These are phyloP conservation scores for Spergularia azorica DNA, from an alignment of 179 eudicot genomes.

Conservation along the genomic window DNA sequence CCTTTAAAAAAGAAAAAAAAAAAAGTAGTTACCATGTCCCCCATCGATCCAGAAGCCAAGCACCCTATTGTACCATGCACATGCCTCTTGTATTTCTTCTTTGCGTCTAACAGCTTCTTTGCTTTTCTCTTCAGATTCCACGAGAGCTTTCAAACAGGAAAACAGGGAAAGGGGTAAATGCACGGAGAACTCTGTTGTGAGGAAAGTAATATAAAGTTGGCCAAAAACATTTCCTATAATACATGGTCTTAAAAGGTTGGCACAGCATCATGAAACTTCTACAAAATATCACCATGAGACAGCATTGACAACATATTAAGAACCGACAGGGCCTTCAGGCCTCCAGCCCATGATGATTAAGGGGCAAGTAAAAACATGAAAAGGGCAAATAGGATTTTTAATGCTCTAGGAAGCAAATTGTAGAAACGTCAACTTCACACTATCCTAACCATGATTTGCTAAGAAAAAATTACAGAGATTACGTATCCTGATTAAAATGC, in stretches of 20 bases:
- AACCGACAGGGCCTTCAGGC: no score
- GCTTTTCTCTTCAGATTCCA: slow-evolving; percentile 54
- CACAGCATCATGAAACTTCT: neutral
- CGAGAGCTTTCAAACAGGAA: slow-evolving; percentile 48
- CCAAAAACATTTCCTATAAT: neutral
- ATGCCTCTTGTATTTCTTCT: slow-evolving; percentile 69
- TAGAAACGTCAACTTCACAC: no score
- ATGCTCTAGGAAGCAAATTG: no score
- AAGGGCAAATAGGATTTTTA: neutral
- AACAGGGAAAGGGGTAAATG: neutral
- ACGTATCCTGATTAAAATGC: no score
- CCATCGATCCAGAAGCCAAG: slow-evolving; percentile 88
- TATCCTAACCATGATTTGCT: no score
- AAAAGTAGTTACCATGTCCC: slow-evolving; percentile 42
- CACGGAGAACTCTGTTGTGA: neutral
- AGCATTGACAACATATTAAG: neutral
- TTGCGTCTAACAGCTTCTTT: slow-evolving; percentile 38
- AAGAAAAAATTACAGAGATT: no score
- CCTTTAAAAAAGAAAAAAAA: slow-evolving; percentile 23
- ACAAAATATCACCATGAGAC: neutral
- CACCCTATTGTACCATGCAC: slow-evolving; percentile 78
- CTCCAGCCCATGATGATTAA: neutral
- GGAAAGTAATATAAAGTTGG: neutral
- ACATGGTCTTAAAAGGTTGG: no score
- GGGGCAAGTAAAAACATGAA: neutral